phyloP scores from a whole-genome alignment of 495 filamentous ascomycete species.

The Collariella sp. region DNA sequence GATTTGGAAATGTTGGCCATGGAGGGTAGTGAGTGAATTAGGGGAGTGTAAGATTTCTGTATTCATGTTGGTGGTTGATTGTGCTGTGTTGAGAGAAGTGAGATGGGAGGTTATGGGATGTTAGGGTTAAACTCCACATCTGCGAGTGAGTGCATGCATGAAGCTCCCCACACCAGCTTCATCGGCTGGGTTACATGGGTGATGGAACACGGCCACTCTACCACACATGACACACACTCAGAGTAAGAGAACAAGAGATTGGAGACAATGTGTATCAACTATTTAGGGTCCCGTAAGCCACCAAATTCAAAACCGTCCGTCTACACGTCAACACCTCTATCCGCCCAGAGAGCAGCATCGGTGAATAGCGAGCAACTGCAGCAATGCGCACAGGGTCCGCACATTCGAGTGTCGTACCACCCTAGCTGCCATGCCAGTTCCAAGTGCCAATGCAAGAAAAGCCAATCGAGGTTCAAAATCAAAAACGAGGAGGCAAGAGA shows the following conservation, averaged over 20 bases:
- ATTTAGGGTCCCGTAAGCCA: background rate
- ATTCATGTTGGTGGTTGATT: background rate
- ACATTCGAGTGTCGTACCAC: background rate
- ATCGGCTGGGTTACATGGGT: too few species aligned
- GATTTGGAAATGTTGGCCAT: constrained; percentile 1
- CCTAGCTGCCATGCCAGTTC: background rate
- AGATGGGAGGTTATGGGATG: background rate
- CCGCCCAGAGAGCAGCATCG: background rate
- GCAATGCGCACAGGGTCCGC: background rate
- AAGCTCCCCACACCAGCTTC: too few species aligned
- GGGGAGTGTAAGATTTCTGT: background rate
- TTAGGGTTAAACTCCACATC: background rate
- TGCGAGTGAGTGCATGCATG: background rate
- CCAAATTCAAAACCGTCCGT: background rate
- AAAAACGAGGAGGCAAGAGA: background rate
- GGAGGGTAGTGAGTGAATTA: background rate
- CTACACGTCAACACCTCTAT: background rate
- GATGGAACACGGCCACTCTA: too few species aligned
- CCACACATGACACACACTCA: too few species aligned
- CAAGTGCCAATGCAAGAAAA: background rate
- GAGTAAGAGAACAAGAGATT: too few species aligned
- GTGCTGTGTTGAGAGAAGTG: background rate
- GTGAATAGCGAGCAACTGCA: background rate
- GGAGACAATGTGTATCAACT: background rate
- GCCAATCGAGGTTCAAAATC: background rate